These are phyloP conservation scores for Yarrowia porcina DNA, from an alignment of 805 yeast species.

Conservation along the genomic window DNA sequence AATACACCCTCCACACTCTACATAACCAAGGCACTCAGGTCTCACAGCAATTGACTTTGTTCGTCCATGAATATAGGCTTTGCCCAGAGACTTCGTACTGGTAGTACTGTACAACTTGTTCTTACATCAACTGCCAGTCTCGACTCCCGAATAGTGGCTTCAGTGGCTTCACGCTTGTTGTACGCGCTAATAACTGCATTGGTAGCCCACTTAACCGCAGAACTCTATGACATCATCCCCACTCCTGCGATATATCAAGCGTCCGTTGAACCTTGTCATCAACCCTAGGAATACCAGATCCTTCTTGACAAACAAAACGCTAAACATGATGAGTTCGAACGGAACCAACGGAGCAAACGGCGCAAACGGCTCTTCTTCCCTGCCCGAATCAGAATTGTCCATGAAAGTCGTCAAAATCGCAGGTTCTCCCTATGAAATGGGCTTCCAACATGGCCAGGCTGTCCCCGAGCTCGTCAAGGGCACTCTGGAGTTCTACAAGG, in stretches of 20 bases:
- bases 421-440: slow-evolving; percentile 34
- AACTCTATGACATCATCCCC: neutral
- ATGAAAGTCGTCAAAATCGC: slow-evolving; percentile 27
- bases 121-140: too few relatives aligned
- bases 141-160: too few relatives aligned
- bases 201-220: too few relatives aligned
- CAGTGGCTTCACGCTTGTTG: too few relatives aligned
- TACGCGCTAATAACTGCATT: too few relatives aligned
- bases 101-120: too few relatives aligned
- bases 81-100: neutral
- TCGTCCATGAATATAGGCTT: neutral
- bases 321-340: neutral
- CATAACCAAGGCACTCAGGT: neutral
- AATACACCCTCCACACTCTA: too few relatives aligned
- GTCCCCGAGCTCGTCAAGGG: slow-evolving; percentile 38
- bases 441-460: slow-evolving; percentile 39
- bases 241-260: neutral
- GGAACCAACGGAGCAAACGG: neutral
- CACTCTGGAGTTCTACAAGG: slow-evolving; percentile 37
- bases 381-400: neutral
- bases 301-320: neutral
- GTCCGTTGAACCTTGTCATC: neutral
- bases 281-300: neutral
- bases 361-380: neutral
- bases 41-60: neutral